phyloP scores from a whole-genome alignment of 2,329 filamentous ascomycete genomes.

The Cladophialophora exuberans region DNA sequence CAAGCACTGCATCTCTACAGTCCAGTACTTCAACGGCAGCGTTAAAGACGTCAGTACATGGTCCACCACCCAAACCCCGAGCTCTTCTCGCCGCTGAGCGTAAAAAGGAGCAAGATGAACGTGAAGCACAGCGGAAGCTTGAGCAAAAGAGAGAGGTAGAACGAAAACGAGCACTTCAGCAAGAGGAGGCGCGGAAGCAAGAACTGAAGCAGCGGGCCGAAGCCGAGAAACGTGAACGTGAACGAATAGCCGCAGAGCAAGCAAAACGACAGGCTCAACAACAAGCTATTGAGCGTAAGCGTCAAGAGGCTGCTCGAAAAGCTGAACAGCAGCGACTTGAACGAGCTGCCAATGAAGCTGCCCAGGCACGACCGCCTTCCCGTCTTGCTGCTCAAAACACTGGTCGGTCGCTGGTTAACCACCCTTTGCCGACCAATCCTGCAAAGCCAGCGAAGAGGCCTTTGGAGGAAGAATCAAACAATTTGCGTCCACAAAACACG shows the following conservation, averaged over 20 bases:
- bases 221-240: constrained; percentile 50
- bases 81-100: constrained; percentile 75
- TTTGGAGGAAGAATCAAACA: constrained; percentile 61
- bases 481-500: constrained; percentile 44
- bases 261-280: constrained; percentile 66
- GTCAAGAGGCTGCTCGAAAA: constrained; percentile 49
- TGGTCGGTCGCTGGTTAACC: constrained; percentile 61
- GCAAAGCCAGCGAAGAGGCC: constrained; percentile 77
- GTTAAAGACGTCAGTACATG: constrained; percentile 67
- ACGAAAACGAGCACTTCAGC: constrained; percentile 68
- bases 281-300: constrained; percentile 59
- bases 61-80: constrained; percentile 66
- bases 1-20: constrained; percentile 58
- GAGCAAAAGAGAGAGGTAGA: constrained; percentile 82
- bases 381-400: constrained; percentile 53
- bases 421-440: constrained; percentile 62
- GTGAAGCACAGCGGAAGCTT: constrained; percentile 74
- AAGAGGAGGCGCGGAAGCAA: constrained; percentile 65
- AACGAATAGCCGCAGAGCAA: constrained; percentile 57
- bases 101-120: constrained; percentile 81
- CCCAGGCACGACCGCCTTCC: constrained; percentile 52
- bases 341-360: constrained; percentile 39
- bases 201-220: constrained; percentile 65
- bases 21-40: constrained; percentile 54
- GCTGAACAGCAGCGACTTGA: constrained; percentile 46